A percentile compares a stretch with the other conserved stretches of the same genome.
Conservation (phyloP, 164 flowering plant genomes). For the Vitis rupestris region DNA sequence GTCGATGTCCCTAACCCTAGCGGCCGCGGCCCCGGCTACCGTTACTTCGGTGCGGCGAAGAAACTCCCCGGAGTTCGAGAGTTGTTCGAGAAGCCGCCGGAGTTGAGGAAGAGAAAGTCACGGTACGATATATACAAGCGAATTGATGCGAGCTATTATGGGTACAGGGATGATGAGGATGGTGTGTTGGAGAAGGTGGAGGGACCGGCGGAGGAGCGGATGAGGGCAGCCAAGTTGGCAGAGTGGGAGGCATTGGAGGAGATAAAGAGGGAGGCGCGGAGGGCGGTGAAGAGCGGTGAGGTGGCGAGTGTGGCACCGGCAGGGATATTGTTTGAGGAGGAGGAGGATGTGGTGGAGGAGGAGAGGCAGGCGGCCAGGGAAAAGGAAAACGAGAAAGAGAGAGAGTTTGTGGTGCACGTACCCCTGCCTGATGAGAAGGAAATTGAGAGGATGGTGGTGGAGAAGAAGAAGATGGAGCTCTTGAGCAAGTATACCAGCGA, state of each 20-base stretch:
- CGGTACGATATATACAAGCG: slow-evolving; percentile 87
- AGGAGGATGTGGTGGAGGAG: slow-evolving; percentile 86
- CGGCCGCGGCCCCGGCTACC: slow-evolving; percentile 89
- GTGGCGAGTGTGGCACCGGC: slow-evolving; percentile 50
- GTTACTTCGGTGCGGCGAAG: slow-evolving; percentile 95
- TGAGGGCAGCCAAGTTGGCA: slow-evolving; percentile 60
- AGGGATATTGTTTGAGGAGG: slow-evolving; percentile 64
- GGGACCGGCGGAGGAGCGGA: slow-evolving; percentile 63
- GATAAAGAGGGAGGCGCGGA: slow-evolving; percentile 74
- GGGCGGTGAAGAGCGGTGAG: slow-evolving; percentile 78
- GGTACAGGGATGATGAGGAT: slow-evolving; percentile 91
- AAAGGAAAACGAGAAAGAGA: slow-evolving; percentile 39
- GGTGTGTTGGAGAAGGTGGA: slow-evolving; percentile 75
- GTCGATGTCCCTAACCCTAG: slow-evolving; percentile 94
- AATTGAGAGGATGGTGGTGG: slow-evolving; percentile 87
- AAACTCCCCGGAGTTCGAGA: slow-evolving; percentile 88
- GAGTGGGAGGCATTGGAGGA: slow-evolving; percentile 79
- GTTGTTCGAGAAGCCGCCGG: slow-evolving; percentile 93
- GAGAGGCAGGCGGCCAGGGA: slow-evolving; percentile 52
- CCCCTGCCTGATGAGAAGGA: slow-evolving; percentile 93
- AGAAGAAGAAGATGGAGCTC: slow-evolving; percentile 94
- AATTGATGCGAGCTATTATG: slow-evolving; percentile 93
- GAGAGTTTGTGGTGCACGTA: slow-evolving; percentile 83
- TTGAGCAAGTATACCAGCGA: slow-evolving; percentile 77
- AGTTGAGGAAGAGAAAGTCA: slow-evolving; percentile 69